A percentile compares a stretch with the other conserved stretches of the same genome.
phyloP scores from a whole-genome alignment of 768 basidiomycete species.

The Boletus reticulatus region DNA sequence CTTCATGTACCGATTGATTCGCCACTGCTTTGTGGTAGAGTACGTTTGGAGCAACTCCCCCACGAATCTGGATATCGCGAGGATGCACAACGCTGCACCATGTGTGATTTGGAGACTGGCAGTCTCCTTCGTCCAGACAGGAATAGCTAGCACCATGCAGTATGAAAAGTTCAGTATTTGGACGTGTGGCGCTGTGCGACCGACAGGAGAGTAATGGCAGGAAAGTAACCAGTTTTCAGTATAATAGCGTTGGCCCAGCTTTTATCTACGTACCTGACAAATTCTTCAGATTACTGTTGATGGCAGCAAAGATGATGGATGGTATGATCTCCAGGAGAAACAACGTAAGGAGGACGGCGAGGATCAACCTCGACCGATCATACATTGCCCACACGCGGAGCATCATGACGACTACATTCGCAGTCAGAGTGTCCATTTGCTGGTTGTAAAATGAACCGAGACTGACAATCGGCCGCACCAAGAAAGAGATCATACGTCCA shows the following conservation, averaged over 20 bases:
- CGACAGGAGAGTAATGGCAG: too few species aligned
- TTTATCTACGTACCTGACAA: neutral
- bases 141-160: too few species aligned
- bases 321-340: neutral
- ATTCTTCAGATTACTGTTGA: neutral
- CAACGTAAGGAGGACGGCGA: neutral
- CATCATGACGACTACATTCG: neutral
- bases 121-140: neutral
- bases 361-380: too few species aligned
- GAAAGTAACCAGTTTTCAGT: too few species aligned
- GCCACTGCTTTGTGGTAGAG: neutral
- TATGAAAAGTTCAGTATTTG: too few species aligned
- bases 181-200: too few species aligned
- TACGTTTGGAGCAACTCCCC: neutral
- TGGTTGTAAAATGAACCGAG: too few species aligned
- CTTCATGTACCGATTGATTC: neutral
- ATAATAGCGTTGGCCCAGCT: too few species aligned
- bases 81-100: neutral
- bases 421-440: neutral
- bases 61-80: neutral
- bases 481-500: neutral
- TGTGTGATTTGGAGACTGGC: neutral
- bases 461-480: constrained; percentile 7
- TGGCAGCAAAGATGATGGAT: neutral
- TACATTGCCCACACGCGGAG: too few species aligned